Evolutionary conservation across 768 basidiomycete species (phyloP), one percentile per base, ranked within the genome.

Genomic region (Lentinula sp.): DNA sequence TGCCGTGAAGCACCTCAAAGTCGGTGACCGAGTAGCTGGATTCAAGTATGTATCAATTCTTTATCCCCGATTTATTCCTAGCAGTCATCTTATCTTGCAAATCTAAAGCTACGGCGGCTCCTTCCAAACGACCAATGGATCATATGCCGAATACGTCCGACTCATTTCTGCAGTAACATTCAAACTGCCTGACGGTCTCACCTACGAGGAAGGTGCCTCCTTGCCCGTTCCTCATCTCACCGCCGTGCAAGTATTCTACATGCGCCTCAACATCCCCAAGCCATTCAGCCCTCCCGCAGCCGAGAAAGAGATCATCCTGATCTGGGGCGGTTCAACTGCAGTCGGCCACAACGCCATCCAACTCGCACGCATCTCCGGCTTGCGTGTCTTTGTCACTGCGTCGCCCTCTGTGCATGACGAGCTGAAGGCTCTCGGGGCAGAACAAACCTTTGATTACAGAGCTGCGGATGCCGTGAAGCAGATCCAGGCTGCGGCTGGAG

Each of bases 271-370:
- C 23, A 21, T 59, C 6, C 57, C 57, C 16, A 59, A 49, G 40
- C 57, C 57, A 10, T 45, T 59, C 13, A 32, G n/a, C n/a, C 51
- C 51, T 39, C 55, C 55, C 10, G 32, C 18, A 3, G 43, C 45
- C 2, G 34, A 59, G 28, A 34, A 18, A 15, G 57, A 59, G 37
- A 31, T n/a, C 16, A 59, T 59, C 28, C 32, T 59, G 5, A 59
- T 59, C 32, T 59, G 57, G 57, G 57, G 57, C 11, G 57, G 57
- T 13, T 59, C 57, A 7, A 59, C 57, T 18, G 57, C 57, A 31
- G 57, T 59, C n/a, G 57, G 57, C 10, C 57, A 59, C 34, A 43
- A 37, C n/a, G 57, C 57, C 16, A 23, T 59, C 34, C 57, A 59
- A 23, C 57, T 59, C 45, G 57, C 57, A 5, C 28, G 23, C 8